A percentile compares a stretch with the other conserved stretches of the same genome.
Conservation (phyloP, 306 rosid genomes). For the Phaseolus lunatus region DNA sequence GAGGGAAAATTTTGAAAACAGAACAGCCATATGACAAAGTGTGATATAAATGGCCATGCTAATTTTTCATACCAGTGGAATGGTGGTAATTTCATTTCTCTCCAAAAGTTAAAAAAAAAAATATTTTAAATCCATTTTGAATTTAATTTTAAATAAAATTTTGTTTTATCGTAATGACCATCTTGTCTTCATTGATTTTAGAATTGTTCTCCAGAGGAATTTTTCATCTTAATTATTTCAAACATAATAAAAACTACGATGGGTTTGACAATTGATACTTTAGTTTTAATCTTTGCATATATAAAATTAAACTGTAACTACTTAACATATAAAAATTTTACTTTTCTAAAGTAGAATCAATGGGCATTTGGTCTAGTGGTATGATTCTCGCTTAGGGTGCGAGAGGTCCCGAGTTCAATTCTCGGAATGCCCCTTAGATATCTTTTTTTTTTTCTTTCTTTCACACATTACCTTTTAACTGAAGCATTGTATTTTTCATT, state of each 20-base stretch:
- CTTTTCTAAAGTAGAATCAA: accelerated
- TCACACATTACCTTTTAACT: neutral
- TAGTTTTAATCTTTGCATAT: neutral
- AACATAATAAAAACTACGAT: neutral
- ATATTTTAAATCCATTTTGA: neutral
- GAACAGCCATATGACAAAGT: too few relatives aligned
- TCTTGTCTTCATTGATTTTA: neutral
- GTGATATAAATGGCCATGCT: neutral
- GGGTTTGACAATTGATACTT: too few relatives aligned
- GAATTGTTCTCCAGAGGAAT: neutral
- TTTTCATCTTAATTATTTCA: neutral
- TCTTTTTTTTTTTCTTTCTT: neutral
- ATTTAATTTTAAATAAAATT: neutral
- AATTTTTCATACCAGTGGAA: neutral
- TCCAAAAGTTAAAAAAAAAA: neutral
- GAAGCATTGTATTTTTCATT: neutral
- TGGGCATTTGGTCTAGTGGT: constrained; percentile 56
- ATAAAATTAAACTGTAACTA: too few relatives aligned
- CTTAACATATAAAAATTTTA: too few relatives aligned
- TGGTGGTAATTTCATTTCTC: neutral
- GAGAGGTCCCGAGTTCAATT: constrained; percentile 58
- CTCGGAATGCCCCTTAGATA: constrained; percentile 53
- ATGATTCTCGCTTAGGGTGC: constrained; percentile 60
- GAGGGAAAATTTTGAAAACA: neutral
- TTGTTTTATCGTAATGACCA: neutral